Evolutionary conservation across 176 grass and related monocot genomes (phyloP).

Genomic region (Phoenix roebelenii): DNA sequence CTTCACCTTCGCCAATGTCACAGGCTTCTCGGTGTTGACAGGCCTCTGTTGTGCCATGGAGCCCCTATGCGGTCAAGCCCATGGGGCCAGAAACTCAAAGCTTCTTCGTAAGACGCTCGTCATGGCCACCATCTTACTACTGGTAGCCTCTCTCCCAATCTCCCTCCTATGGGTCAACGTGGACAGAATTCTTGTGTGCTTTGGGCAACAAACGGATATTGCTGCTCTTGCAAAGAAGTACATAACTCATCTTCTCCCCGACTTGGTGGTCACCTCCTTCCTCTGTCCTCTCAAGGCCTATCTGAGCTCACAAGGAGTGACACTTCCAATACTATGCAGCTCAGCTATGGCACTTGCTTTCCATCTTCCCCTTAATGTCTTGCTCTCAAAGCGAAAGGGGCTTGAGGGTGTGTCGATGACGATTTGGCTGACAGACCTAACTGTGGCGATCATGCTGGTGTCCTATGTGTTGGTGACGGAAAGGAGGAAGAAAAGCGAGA

Average conservation of each 20-base stretch:
- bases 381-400: constrained; percentile 38
- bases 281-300: constrained; percentile 70
- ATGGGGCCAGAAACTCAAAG: constrained; percentile 52
- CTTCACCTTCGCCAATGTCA: constrained; percentile 83
- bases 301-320: constrained; percentile 69
- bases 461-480: constrained; percentile 30
- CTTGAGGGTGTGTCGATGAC: constrained; percentile 51
- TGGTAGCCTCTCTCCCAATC: constrained; percentile 47
- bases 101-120: constrained; percentile 61
- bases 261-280: constrained; percentile 52
- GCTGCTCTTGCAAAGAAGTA: constrained; percentile 31
- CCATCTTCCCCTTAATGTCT: constrained; percentile 52
- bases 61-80: constrained; percentile 89
- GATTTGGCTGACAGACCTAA: constrained; percentile 65
- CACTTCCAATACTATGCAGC: constrained; percentile 55
- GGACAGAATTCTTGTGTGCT: constrained; percentile 47
- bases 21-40: constrained; percentile 66
- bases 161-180: constrained; percentile 58
- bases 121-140: constrained; percentile 48
- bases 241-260: constrained; percentile 46
- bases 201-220: constrained; percentile 70
- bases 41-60: constrained; percentile 87
- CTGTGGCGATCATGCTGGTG: constrained; percentile 28
- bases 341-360: constrained; percentile 37
- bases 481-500: background rate